Conservation (phyloP, 129 eudicot genomes). For the Centaurea solstitialis region DNA sequence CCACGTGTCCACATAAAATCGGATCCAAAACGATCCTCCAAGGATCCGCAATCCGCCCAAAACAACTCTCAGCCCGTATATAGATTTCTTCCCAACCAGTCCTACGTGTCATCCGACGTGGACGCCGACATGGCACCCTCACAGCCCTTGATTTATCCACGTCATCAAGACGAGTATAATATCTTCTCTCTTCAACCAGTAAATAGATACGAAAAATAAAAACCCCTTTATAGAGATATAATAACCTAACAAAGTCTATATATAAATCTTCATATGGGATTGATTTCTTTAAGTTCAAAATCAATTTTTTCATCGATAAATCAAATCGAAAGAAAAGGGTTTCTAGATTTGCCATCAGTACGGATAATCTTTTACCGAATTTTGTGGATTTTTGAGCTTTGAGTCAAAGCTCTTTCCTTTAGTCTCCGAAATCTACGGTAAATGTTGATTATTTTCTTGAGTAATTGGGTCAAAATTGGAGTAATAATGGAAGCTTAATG, state of each 20-base stretch:
- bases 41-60: slow-evolving; percentile 46
- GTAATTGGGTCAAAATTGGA: neutral
- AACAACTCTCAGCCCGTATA: slow-evolving; percentile 35
- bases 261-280: slow-evolving; percentile 28
- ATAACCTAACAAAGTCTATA: slow-evolving; percentile 51
- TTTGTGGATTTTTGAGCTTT: slow-evolving; percentile 28
- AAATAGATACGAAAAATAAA: slow-evolving; percentile 2
- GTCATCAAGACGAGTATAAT: slow-evolving; percentile 38
- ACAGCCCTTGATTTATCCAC: slow-evolving; percentile 38
- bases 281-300: slow-evolving; percentile 13
- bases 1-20: slow-evolving; percentile 56
- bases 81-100: slow-evolving; percentile 38
- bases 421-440: slow-evolving; percentile 28
- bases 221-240: neutral
- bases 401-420: slow-evolving; percentile 20
- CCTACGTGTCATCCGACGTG: slow-evolving; percentile 45
- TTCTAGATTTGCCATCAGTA: neutral
- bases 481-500: neutral
- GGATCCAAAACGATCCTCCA: slow-evolving; percentile 42
- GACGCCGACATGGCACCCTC: slow-evolving; percentile 12
- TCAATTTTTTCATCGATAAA: slow-evolving; percentile 12
- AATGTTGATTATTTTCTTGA: slow-evolving; percentile 16
- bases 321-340: neutral
- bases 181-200: slow-evolving; percentile 14
- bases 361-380: slow-evolving; percentile 22